Evolutionary conservation across 257 asterid genomes (phyloP).

Genomic region (Ballota nigra): DNA sequence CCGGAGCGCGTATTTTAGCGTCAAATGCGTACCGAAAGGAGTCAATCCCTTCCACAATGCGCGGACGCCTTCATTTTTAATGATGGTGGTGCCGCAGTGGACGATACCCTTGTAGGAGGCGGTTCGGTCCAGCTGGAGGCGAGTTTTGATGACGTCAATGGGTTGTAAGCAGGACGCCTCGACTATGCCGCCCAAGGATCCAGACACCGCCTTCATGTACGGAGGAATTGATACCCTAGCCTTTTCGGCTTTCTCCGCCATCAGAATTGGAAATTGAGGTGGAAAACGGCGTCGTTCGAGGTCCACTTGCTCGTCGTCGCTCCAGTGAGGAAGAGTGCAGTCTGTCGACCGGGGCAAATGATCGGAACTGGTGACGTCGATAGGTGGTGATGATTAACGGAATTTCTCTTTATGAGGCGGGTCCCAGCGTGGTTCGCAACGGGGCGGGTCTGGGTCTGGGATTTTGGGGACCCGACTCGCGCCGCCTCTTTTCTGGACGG

Average conservation of each 20-base stretch:
- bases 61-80: slow-evolving; percentile 63
- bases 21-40: slow-evolving; percentile 91
- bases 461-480: too few relatives aligned
- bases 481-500: too few relatives aligned
- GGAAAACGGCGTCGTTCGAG: neutral
- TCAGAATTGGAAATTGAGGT: slow-evolving; percentile 6
- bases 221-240: slow-evolving; percentile 59
- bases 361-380: too few relatives aligned
- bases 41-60: slow-evolving; percentile 98
- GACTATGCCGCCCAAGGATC: slow-evolving; percentile 87
- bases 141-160: slow-evolving; percentile 91
- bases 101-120: slow-evolving; percentile 76
- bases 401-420: too few relatives aligned
- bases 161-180: slow-evolving; percentile 95
- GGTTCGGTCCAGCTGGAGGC: slow-evolving; percentile 91
- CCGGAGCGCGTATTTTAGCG: slow-evolving; percentile 87
- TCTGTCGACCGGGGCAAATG: too few relatives aligned
- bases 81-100: slow-evolving; percentile 83
- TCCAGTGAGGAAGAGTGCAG: too few relatives aligned
- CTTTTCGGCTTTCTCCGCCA: slow-evolving; percentile 46
- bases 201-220: slow-evolving; percentile 86
- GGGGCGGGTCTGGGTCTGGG: too few relatives aligned
- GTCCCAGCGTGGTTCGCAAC: too few relatives aligned
- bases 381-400: too few relatives aligned
- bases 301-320: too few relatives aligned